phyloP scores from a whole-genome alignment of 768 basidiomycete species.

The Cubamyces sp. region DNA sequence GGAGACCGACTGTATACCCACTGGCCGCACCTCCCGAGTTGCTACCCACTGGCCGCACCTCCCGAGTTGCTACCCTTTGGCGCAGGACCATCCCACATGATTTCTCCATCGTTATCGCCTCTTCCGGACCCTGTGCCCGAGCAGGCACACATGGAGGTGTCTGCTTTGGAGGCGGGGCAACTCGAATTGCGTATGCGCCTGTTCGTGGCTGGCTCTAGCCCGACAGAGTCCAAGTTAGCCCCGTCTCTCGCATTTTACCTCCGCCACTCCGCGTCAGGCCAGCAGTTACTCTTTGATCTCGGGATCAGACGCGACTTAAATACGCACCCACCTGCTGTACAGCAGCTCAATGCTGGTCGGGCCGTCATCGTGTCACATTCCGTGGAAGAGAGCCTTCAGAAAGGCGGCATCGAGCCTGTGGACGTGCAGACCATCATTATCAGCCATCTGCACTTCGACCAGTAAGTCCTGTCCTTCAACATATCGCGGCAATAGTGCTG shows the following conservation, averaged over 20 bases:
- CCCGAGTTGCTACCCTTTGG: background rate
- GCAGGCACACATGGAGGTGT: conserved; percentile 57
- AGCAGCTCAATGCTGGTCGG: conserved; percentile 34
- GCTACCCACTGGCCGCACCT: no score
- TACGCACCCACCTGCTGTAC: conserved; percentile 43
- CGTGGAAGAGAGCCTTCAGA: conserved; percentile 51
- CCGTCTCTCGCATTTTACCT: conserved; percentile 59
- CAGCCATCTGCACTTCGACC: conserved; percentile 60
- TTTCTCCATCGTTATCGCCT: background rate
- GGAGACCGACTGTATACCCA: no score
- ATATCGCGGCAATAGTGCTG: background rate
- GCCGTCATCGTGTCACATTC: conserved; percentile 21
- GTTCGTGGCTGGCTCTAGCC: conserved; percentile 41
- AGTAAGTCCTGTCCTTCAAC: conserved; percentile 17
- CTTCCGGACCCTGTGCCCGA: conserved; percentile 44
- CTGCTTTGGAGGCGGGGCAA: conserved; percentile 57
- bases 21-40: no score
- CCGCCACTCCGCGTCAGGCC: conserved; percentile 46
- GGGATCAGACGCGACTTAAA: conserved; percentile 55
- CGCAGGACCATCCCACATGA: background rate
- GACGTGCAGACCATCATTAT: conserved; percentile 51
- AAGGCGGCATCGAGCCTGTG: conserved; percentile 49
- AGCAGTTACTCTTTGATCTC: conserved; percentile 53
- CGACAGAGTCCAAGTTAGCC: conserved; percentile 34
- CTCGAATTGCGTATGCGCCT: conserved; percentile 43